These are phyloP conservation scores for Emmonsiellopsis sp. DNA, from an alignment of 2,329 filamentous ascomycete genomes.

Conservation along the genomic window DNA sequence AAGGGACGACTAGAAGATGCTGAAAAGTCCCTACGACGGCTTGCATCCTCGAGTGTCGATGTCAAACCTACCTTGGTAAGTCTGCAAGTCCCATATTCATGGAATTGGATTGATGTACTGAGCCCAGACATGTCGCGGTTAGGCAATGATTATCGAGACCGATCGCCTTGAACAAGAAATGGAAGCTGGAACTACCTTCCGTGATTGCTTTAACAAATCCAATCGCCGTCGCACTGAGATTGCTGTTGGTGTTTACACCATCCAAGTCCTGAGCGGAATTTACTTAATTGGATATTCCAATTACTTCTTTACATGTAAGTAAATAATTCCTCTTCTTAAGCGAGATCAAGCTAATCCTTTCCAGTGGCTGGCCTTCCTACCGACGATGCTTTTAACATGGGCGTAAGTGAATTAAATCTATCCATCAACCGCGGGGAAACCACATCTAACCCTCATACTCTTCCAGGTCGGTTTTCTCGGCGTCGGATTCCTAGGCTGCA, in stretches of 20 bases:
- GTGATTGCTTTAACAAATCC: slow-evolving; percentile 33
- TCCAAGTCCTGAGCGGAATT: slow-evolving; percentile 35
- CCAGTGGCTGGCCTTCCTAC: slow-evolving; percentile 19
- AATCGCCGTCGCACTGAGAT: slow-evolving; percentile 37
- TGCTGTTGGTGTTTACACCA: slow-evolving; percentile 33
- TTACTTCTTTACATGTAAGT: slow-evolving; percentile 16
- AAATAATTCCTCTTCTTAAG: background rate
- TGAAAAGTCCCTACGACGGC: slow-evolving; percentile 14
- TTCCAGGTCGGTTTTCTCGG: slow-evolving; percentile 25
- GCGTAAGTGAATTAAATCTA: slow-evolving; percentile 14
- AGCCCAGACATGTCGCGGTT: background rate
- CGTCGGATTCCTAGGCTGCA: slow-evolving; percentile 29
- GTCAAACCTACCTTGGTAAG: slow-evolving; percentile 11
- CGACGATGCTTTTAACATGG: slow-evolving; percentile 29
- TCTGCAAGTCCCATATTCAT: background rate
- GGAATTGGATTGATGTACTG: background rate
- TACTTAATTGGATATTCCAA: slow-evolving; percentile 31
- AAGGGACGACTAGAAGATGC: slow-evolving; percentile 14
- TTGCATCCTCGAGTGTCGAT: slow-evolving; percentile 13
- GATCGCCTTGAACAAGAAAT: slow-evolving; percentile 28
- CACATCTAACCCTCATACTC: background rate
- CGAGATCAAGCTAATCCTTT: background rate
- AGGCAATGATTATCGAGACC: slow-evolving; percentile 15
- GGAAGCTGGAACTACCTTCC: slow-evolving; percentile 24
- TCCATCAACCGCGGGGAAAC: background rate